Evolutionary conservation across 345 rosid species (phyloP).

Genomic region (Rubroshorea leprosula): DNA sequence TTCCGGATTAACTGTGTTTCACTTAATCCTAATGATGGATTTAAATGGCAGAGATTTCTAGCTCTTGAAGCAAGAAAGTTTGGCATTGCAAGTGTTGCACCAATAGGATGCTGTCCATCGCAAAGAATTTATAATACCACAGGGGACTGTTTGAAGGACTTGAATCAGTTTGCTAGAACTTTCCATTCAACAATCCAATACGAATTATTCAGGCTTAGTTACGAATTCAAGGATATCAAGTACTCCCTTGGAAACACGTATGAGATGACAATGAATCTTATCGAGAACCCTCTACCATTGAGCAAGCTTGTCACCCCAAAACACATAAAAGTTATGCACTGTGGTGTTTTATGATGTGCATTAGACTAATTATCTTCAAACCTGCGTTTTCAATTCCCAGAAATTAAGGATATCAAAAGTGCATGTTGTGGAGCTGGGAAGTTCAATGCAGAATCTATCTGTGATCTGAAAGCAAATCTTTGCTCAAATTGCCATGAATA

Average conservation of each 20-base stretch:
- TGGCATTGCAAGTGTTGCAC: slow-evolving; percentile 43
- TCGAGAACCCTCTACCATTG: slow-evolving; percentile 23
- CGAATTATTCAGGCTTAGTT: slow-evolving; percentile 34
- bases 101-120: slow-evolving; percentile 59
- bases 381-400: too few species aligned
- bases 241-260: slow-evolving; percentile 47
- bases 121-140: slow-evolving; percentile 30
- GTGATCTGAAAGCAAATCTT: too few species aligned
- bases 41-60: slow-evolving; percentile 30
- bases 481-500: too few species aligned
- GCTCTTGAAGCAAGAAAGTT: slow-evolving; percentile 42
- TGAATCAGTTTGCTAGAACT: slow-evolving; percentile 33
- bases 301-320: slow-evolving; percentile 35
- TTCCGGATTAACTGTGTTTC: not conserved
- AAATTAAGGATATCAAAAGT: too few species aligned
- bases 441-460: too few species aligned
- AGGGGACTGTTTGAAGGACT: slow-evolving; percentile 37
- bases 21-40: not conserved
- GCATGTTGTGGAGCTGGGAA: too few species aligned
- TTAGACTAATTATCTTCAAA: too few species aligned
- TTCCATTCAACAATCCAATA: slow-evolving; percentile 23
- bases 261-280: slow-evolving; percentile 38
- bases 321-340: too few species aligned
- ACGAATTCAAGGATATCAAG: slow-evolving; percentile 27
- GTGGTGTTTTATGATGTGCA: too few species aligned